Base-by-base conservation (phyloP, 768 basidiomycete genomes). In the Serendipita sp. region DNA sequence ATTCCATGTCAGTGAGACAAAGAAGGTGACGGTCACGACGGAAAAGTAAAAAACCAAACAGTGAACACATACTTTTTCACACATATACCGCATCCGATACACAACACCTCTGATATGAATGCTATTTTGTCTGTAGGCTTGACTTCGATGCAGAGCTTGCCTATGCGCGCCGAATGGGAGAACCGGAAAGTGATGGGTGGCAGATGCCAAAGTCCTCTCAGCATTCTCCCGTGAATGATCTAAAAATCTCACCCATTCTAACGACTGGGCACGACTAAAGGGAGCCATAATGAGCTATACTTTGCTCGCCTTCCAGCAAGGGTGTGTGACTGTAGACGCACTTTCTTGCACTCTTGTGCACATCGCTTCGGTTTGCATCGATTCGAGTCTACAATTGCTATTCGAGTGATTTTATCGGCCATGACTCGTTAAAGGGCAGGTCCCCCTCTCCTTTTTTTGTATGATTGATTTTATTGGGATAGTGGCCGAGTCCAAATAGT, bases 31-130 rank as follows among this genome's bases (percentile, higher is more conserved):
- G 4, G 11, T 22, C 28, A 64, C 44, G 33, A 61, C n/a, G 17
- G 17, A 50, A 13, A 24, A 9, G 44, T 63, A 42, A 22, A 3
- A 58, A 9, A 17, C 14, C 17, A 4, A 56, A 50, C 4, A 2
- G 2, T n/a, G n/a, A n/a, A 5, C 3, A 76, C 86, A 72, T 70
- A 96, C 95, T 97, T 99, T 77, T 98, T 97, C 34, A 97, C 94
- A 72, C 96, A 99, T 70, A 99, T 98, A 88, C 96, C 96, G 74
- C 96, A 99, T 69, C 96, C 96, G 65, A 99, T 99, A 72, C 96
- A 99, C 62, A 99, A 79, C 72, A 95, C 93, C 73, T 99, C 96
- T 28, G 96, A 98, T 75, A 99, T 89, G 81, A 94, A 97, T 1
- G 96, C 88, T 74, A 98, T 96, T 79, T 97, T 97, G 76, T 96